phyloP scores from a whole-genome alignment of 768 basidiomycete species.

The Naganishia kalamii region DNA sequence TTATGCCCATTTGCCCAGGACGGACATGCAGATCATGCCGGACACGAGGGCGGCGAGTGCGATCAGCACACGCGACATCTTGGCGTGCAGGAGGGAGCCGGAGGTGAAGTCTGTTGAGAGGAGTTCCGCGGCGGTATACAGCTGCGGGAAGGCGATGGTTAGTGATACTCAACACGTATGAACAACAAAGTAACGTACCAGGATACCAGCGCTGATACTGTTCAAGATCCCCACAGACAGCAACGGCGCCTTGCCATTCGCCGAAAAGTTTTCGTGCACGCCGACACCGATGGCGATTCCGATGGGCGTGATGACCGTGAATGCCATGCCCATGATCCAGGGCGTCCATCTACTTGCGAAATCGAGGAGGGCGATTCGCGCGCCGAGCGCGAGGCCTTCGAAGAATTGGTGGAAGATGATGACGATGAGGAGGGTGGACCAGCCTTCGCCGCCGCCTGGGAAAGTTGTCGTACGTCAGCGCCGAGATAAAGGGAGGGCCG shows the following conservation, averaged over 20 bases:
- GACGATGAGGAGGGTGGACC: constrained; percentile 44
- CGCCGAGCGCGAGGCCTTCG: constrained; percentile 40
- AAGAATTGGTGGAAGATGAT: constrained; percentile 43
- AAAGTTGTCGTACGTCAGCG: constrained; percentile 10
- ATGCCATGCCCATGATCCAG: constrained; percentile 32
- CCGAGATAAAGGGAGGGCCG: background rate
- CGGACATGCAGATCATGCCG: constrained; percentile 38
- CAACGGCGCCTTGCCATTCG: constrained; percentile 24
- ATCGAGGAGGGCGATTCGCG: constrained; percentile 32
- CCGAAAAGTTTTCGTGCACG: constrained; percentile 17
- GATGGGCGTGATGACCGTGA: constrained; percentile 42
- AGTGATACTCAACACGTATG: background rate
- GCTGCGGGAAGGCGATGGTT: constrained; percentile 1
- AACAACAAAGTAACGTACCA: constrained; percentile 14
- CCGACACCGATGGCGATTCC: constrained; percentile 36
- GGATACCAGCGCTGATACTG: constrained; percentile 29
- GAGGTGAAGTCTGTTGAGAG: constrained; percentile 34
- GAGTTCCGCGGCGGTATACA: constrained; percentile 37
- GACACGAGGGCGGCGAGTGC: constrained; percentile 30
- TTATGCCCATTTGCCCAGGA: constrained; percentile 40
- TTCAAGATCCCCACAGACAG: constrained; percentile 31
- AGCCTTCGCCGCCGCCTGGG: constrained; percentile 33
- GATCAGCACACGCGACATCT: constrained; percentile 25
- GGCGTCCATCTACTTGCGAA: constrained; percentile 27
- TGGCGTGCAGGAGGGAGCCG: constrained; percentile 31